phyloP scores from a whole-genome alignment of 441 rosid species.

The Gossypium laxum region DNA sequence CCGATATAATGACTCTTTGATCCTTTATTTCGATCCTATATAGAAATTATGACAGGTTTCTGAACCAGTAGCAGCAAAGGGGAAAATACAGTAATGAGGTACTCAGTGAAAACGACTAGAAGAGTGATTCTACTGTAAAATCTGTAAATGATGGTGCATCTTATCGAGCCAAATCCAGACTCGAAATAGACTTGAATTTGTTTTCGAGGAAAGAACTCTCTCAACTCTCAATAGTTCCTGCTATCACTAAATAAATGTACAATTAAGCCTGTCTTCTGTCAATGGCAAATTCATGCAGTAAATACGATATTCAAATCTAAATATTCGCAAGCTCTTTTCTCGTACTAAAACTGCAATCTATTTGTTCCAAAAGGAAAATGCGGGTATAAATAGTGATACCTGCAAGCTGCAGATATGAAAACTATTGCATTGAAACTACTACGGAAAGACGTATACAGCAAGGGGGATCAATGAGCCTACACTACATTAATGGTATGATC shows the following conservation, averaged over 20 bases:
- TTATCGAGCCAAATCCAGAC: neutral
- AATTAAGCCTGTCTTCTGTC: neutral
- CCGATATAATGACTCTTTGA: neutral
- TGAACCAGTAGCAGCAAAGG: slow-evolving; percentile 15
- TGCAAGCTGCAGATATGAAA: slow-evolving; percentile 18
- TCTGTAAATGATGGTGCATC: slow-evolving; percentile 21
- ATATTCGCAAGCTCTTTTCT: neutral
- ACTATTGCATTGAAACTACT: slow-evolving; percentile 23
- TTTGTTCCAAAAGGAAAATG: neutral
- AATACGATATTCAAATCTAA: neutral
- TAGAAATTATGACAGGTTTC: too few species aligned
- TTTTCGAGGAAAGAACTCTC: neutral
- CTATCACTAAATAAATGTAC: slow-evolving; percentile 19
- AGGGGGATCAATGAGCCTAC: slow-evolving; percentile 22
- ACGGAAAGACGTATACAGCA: slow-evolving; percentile 19
- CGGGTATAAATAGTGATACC: neutral
- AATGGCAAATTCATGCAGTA: neutral
- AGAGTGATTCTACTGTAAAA: slow-evolving; percentile 18
- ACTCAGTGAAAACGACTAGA: slow-evolving; percentile 41
- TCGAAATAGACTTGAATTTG: neutral
- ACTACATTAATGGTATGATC: slow-evolving; percentile 27
- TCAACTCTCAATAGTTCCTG: slow-evolving; percentile 10
- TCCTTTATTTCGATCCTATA: neutral
- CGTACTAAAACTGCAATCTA: neutral
- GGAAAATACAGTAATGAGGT: slow-evolving; percentile 55